Evolutionary conservation across 73 alveolate species (phyloP), one percentile per base, ranked within the genome.

Genomic region (Paramecium biaurelia): DNA sequence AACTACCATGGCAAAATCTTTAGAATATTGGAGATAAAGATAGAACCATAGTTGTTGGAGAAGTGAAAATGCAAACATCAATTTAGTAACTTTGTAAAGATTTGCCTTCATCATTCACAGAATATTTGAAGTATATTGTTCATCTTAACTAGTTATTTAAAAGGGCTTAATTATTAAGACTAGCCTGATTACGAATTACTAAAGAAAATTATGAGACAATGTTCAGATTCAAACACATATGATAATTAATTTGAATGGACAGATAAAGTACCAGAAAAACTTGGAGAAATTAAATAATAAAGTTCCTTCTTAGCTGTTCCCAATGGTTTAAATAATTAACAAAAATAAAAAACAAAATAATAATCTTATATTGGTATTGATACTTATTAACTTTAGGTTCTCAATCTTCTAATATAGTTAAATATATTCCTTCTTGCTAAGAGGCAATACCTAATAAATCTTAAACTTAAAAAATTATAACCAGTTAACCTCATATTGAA

Each of bases 1-100:
- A 92, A 95, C 76, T 92, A 97, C 18, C 98, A 92, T 93, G 96
- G 93, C 49, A 86, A 63, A 86, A 86, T 86, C 76, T 86, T 1
- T 63, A 86, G 23, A 86, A 67, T 30, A 76, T 86, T 37, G 85
- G 88, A 38, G 93, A 86, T 20, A 86, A 63, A 67, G 93, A 86
- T 18, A 86, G 85, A 63, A 86, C 93, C 1, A 18, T 74, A n/a
- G 87, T 30, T 74, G 87, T 74, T 15, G 87, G 87, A 7, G 87
- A 74, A 74, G 87, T 74, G 7, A 74, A 74, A 37, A 74, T 74
- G 87, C 14, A 28, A 28, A 74, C 87, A 35, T 6, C 87, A 32
- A 74, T 38, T 9, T 24, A 4, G 7, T 28, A 32, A 74, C 87
- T 74, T 37, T 74, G 87, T 34, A 74, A 74, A 38, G 87, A 74